Conservation (phyloP, 2,329 filamentous ascomycete genomes). For the Neocatenulostroma microsporum region DNA sequence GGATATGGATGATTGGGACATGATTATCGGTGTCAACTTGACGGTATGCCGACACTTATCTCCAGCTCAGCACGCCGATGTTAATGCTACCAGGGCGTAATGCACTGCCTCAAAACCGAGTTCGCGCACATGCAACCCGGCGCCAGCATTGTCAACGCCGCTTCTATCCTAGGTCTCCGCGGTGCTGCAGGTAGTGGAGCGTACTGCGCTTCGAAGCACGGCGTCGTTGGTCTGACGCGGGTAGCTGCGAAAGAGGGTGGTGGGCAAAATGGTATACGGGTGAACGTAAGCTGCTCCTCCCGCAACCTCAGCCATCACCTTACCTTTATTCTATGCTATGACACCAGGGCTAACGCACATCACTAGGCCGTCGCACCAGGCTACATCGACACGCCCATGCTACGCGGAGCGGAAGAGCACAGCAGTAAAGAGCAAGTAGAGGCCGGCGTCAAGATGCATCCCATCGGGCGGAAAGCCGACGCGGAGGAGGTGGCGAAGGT, state of each 20-base stretch:
- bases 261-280: conserved; percentile 14
- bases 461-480: conserved; percentile 13
- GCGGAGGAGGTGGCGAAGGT: conserved; percentile 36
- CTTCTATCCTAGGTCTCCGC: conserved; percentile 34
- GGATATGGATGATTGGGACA: conserved; percentile 30
- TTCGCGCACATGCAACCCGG: conserved; percentile 38
- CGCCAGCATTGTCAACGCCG: conserved; percentile 48
- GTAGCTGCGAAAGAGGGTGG: conserved; percentile 15
- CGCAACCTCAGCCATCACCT: not conserved
- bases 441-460: conserved; percentile 3
- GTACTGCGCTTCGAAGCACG: conserved; percentile 16
- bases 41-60: conserved; percentile 11
- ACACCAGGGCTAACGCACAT: too few species aligned
- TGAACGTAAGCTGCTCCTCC: conserved; percentile 11
- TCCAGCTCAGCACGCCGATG: not conserved
- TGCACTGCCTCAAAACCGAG: conserved; percentile 46
- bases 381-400: conserved; percentile 31
- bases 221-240: conserved; percentile 17
- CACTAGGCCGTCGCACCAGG: conserved; percentile 12
- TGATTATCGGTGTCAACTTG: conserved; percentile 28
- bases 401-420: conserved; percentile 11
- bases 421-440: conserved; percentile 1
- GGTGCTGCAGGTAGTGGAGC: conserved; percentile 7
- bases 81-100: conserved; percentile 29
- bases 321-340: too few species aligned